A percentile compares a stretch with the other conserved stretches of the same genome.
Evolutionary conservation across 345 rosid genomes (phyloP).

Genomic region (Mercurialis annua): DNA sequence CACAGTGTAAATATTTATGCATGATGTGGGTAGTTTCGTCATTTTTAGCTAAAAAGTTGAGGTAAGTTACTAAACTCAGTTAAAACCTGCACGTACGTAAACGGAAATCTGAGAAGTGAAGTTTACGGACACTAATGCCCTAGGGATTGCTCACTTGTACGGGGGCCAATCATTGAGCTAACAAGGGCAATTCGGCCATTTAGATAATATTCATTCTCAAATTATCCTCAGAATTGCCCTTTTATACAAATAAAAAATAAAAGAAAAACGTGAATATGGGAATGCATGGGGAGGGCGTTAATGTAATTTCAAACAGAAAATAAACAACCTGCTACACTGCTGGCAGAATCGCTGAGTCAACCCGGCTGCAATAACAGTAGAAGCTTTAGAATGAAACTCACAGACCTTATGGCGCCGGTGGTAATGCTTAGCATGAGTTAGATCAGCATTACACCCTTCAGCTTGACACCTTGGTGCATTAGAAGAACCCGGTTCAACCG

Average conservation of each 20-base stretch:
- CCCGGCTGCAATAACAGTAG: slow-evolving; percentile 83
- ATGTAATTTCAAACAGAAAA: slow-evolving; percentile 20
- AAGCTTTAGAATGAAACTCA: slow-evolving; percentile 92
- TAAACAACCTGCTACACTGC: slow-evolving; percentile 92
- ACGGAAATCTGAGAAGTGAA: no score
- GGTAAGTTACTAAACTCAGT: no score
- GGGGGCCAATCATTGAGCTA: not conserved
- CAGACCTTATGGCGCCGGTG: slow-evolving; percentile 98
- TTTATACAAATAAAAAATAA: not conserved
- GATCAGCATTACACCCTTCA: slow-evolving; percentile 95
- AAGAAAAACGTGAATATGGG: not conserved
- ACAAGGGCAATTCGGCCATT: slow-evolving; percentile 26
- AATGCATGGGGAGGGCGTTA: slow-evolving; percentile 28
- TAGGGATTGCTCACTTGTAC: slow-evolving; percentile 34
- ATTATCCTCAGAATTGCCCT: not conserved
- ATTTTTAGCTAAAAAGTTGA: no score
- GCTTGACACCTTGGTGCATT: slow-evolving; percentile 86
- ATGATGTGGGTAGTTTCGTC: no score
- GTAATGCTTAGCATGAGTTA: slow-evolving; percentile 89
- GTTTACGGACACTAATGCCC: slow-evolving; percentile 37
- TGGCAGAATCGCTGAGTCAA: slow-evolving; percentile 98
- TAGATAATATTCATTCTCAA: not conserved
- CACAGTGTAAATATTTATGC: no score
- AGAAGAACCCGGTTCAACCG: slow-evolving; percentile 48
- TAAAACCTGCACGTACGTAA: no score